Base-by-base conservation (phyloP, 1,284 basidiomycete species). In the Trichosporon ovoides region DNA sequence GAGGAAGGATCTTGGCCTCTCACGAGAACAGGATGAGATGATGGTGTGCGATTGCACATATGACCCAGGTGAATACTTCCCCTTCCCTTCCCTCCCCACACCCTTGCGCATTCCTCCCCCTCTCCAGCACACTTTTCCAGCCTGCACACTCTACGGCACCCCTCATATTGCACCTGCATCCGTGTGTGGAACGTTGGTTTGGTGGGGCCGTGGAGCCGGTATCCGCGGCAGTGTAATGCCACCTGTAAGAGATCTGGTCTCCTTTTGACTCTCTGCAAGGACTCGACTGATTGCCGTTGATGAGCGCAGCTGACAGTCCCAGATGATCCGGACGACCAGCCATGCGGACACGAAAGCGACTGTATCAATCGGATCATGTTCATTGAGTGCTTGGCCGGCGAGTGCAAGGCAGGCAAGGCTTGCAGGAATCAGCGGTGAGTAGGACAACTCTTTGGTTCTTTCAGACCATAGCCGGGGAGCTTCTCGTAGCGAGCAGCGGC, bases 331-430 rank as follows among this genome's bases (percentile, higher is more conserved):
- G 80, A 82, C 61, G 80, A 82, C 57, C 80, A 78, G 57, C 91
- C 92, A 7, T 98, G 95, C 77, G 91, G 91, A n/a, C 84, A 86
- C 53, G 81, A 85, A 60, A 91, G 91, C 20, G 89, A 93, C 76
- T 99, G 96, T 77, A 97, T 99, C 81, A 99, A 98, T 76, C 84
- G 93, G 59, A 84, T 98, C 59, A 96, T 96, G 24, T 94, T 97
- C 78, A 91, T 98, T 24, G 95, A 98, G 77, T 99, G 95, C 79
- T 76, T 94, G 20, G 80, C 85, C 16, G 87, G 84, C 51, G 91
- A 96, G 67, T 99, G 95, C 79, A 83, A 87, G 38, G 94, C 91
- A 79, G 81, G 86, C 48, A 74, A 79, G 11, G 82, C 87, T 68
- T 99, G 95, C 75, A 86, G 85, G 74, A 99, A 98, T 74, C 95